Evolutionary conservation across 2,329 filamentous ascomycete species (phyloP), one percentile per base, ranked within the genome.

Genomic region (Penicillium oxalicum): DNA sequence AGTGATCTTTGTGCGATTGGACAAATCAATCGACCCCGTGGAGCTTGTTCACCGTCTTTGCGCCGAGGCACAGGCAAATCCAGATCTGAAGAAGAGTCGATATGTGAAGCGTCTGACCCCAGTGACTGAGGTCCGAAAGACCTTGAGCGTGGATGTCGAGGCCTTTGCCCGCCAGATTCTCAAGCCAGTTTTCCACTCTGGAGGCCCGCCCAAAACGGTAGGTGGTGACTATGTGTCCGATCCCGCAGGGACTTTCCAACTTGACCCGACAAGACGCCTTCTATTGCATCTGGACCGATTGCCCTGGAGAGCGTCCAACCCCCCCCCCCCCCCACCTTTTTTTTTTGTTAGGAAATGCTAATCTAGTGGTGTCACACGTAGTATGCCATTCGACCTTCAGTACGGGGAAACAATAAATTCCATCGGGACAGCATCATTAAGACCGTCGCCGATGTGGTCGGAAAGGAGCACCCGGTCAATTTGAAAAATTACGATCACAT

Each of bases 361-460:
- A 32, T 5, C 7, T 11, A 13, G 29, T 13, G 39, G 3, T 42
- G 9, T 34, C 18, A 11, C 34, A 34, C 13, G 46, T 64, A 83
- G 78, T 85, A 82, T 57, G 81, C 82, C 5, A 84, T 85, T 53
- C 75, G 81, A 9, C 77, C 81, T 29, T 79, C 75, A 2, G 74
- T 83, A 42, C 75, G 81, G 41, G 81, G 81, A 56, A 80, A 84
- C 61, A 76, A 74, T 47, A 73, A 76, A 45, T 72, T 83, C 57
- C 74, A 72, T 36, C 72, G 81, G 54, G 78, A 83, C 54, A 61
- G 61, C n/a, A 67, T 84, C 37, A 84, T 84, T 65, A 77, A 78
- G 57, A 76, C 72, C 36, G 74, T 85, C 12, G 82, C 82, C 28
- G 69, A 72, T 50, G 68, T 73, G 28, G 79, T 84, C n/a, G 79